A percentile compares a stretch with the other conserved stretches of the same genome.
Evolutionary conservation across 768 basidiomycete species (phyloP).

Genomic region (Butyriboletus loyo): DNA sequence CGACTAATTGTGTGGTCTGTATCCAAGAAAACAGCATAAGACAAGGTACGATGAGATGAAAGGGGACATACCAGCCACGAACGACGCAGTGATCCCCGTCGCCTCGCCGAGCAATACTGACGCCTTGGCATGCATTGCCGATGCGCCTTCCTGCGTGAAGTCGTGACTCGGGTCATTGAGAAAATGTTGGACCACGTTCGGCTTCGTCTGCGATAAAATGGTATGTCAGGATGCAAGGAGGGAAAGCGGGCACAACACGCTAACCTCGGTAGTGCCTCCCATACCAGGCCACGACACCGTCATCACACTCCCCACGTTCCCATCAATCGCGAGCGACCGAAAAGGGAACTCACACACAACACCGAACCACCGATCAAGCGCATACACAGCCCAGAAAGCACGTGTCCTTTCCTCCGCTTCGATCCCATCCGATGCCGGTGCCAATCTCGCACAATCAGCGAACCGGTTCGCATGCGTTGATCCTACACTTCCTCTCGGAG

Average conservation of each 20-base stretch:
- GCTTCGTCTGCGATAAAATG: background rate
- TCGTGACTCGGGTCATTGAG: constrained; percentile 13
- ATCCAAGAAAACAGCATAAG: background rate
- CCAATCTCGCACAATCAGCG: constrained; percentile 21
- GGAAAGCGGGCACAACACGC: background rate
- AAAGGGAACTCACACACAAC: constrained; percentile 24
- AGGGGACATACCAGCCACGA: constrained; percentile 25
- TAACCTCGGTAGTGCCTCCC: constrained; percentile 10
- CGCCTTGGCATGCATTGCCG: constrained; percentile 26
- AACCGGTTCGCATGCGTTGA: background rate
- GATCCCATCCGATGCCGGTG: constrained; percentile 28
- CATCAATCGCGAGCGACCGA: constrained; percentile 22
- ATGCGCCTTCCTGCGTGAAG: constrained; percentile 5
- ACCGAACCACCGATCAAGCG: constrained; percentile 33
- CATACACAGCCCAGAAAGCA: constrained; percentile 39
- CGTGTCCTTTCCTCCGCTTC: constrained; percentile 39
- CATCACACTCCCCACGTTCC: constrained; percentile 28
- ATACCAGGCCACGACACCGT: constrained; percentile 42
- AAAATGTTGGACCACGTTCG: constrained; percentile 15
- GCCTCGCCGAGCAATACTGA: constrained; percentile 37
- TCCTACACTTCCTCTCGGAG: background rate
- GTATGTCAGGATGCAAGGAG: background rate
- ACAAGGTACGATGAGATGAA: background rate
- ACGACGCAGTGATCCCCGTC: constrained; percentile 25
- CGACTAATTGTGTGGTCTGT: constrained; percentile 43